These are phyloP conservation scores for Elaeis guineensis DNA, from an alignment of 176 grass and related monocot genomes.

Conservation along the genomic window DNA sequence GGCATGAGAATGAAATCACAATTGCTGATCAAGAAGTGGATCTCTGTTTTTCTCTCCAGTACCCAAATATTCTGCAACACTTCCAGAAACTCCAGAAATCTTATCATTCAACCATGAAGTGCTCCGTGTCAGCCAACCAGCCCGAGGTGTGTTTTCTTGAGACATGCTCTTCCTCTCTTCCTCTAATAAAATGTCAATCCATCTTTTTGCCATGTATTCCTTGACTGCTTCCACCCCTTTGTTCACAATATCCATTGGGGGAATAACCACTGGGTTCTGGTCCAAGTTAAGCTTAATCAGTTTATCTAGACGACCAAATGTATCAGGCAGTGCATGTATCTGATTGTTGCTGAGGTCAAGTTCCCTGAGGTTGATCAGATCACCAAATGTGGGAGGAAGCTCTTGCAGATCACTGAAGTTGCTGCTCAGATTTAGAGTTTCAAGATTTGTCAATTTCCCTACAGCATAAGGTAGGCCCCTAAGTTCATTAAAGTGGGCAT, in stretches of 20 bases:
- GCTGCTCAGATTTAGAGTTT: conserved; percentile 87
- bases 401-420: conserved; percentile 73
- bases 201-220: conserved; percentile 18
- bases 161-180: conserved; percentile 11
- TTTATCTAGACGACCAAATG: conserved; percentile 83
- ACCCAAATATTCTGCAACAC: background rate
- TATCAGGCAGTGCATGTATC: conserved; percentile 60
- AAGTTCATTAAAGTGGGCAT: conserved; percentile 89
- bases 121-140: conserved; percentile 11
- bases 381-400: conserved; percentile 71
- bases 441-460: conserved; percentile 57
- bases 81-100: conserved; percentile 13
- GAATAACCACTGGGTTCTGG: conserved; percentile 67
- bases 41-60: background rate
- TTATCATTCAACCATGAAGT: background rate
- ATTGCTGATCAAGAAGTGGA: conserved; percentile 1
- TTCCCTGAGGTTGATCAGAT: conserved; percentile 64
- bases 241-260: conserved; percentile 66
- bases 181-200: conserved; percentile 1
- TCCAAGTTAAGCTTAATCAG: conserved; percentile 50
- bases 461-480: conserved; percentile 55
- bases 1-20: no score
- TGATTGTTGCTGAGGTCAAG: conserved; percentile 93
- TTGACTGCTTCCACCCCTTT: conserved; percentile 67
- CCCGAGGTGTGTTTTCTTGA: conserved; percentile 3